Conservation (phyloP, 495 filamentous ascomycete species). For the Neurospora sp. region DNA sequence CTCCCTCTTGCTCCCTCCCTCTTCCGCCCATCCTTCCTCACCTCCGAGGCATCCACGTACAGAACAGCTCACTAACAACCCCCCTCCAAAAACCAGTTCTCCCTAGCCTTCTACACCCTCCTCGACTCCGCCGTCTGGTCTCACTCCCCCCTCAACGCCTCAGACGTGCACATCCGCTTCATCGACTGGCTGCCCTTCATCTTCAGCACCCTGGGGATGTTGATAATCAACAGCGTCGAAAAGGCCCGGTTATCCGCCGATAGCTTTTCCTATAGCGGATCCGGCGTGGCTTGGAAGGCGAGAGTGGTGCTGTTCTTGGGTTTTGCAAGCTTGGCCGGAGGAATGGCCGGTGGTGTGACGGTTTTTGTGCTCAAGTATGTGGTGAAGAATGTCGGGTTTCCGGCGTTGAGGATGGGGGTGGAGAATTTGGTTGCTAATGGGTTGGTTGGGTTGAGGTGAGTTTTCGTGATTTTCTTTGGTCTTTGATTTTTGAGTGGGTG, state of each 20-base stretch:
- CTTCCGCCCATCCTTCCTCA: neutral
- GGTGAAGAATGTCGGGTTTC: slow-evolving; percentile 65
- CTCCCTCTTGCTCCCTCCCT: neutral
- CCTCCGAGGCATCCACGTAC: neutral
- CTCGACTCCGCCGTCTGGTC: slow-evolving; percentile 88
- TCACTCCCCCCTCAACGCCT: slow-evolving; percentile 64
- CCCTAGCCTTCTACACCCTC: slow-evolving; percentile 91
- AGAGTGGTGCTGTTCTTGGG: slow-evolving; percentile 90
- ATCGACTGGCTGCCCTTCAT: slow-evolving; percentile 98
- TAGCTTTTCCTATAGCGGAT: slow-evolving; percentile 76
- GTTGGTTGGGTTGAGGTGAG: slow-evolving; percentile 77
- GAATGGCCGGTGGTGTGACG: slow-evolving; percentile 82
- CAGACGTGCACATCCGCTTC: slow-evolving; percentile 82
- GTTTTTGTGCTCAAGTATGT: slow-evolving; percentile 90
- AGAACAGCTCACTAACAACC: too few relatives aligned
- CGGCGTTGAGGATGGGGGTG: slow-evolving; percentile 85
- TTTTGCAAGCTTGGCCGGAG: slow-evolving; percentile 88
- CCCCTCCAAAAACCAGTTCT: too few relatives aligned
- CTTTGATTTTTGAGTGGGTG: neutral
- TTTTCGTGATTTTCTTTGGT: slow-evolving; percentile 6
- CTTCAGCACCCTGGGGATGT: slow-evolving; percentile 89
- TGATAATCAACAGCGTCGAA: slow-evolving; percentile 98
- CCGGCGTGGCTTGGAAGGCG: slow-evolving; percentile 91
- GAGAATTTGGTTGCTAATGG: slow-evolving; percentile 86
- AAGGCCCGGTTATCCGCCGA: slow-evolving; percentile 81